Evolutionary conservation across 176 grass and related monocot genomes (phyloP), one percentile per base, ranked within the genome.

Genomic region (Zoysia japonica): DNA sequence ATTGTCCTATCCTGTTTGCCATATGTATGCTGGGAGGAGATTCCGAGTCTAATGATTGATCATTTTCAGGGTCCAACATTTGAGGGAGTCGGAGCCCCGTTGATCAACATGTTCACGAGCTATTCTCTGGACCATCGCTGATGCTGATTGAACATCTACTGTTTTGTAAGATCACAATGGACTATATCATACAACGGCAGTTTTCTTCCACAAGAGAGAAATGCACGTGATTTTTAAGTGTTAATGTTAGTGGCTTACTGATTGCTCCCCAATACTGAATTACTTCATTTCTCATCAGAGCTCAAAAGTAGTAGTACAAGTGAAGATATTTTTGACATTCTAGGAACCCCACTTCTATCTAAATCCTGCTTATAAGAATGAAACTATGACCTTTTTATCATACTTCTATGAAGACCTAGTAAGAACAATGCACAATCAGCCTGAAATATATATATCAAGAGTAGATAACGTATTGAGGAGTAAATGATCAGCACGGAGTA

Each of bases 71-170:
- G 48, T 80, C 43, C 70, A 43, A 7, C 79, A 83, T 70, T 65
- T 77, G 90, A 80, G 83, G 28, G 83, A 88, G 80, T 51, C 79
- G 83, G 80, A 92, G 65, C 79, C 90, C 12, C 61, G 77, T 83
- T 85, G 79, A 92, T 86, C 57, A 17, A 42, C 78, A 80, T 39
- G 56, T 20, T 19, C 17, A 20, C 6, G 1, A 59, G 53, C 4
- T 56, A 7, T 59, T 59, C 28, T 9, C 2, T 1, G 59, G 36
- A 60, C 53, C 12, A 64, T 70, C 55, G 11, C 64, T 68, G 54
- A 69, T 69, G 64, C 61, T 56, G 48, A 67, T 85, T 52, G 14
- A 48, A 59, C 70, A 51, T 63, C 69, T 51, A 40, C 69, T 52
- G 3, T 80, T 66, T 52, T 79, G 75, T 74, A 74, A 73, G 36